Conservation (phyloP, 345 rosid genomes). For the Pugionium cornutum region DNA sequence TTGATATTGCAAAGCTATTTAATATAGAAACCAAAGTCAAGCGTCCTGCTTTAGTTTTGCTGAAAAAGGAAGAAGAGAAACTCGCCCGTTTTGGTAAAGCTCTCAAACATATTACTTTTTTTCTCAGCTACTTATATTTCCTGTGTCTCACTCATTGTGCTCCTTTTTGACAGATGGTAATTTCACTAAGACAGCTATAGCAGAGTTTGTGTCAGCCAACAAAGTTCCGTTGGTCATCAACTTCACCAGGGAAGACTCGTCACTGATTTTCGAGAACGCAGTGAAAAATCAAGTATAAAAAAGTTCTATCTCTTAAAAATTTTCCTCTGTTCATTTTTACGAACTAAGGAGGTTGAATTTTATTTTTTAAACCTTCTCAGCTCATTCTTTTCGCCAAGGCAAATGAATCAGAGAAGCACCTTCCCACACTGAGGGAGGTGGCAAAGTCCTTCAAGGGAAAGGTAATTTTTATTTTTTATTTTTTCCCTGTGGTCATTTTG, state of each 20-base stretch:
- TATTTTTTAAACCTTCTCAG: conserved; percentile 47
- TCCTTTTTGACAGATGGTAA: conserved; percentile 63
- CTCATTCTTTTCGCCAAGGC: conserved; percentile 69
- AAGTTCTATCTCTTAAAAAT: neutral
- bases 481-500: conserved; percentile 9
- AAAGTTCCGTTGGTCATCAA: conserved; percentile 82
- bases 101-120: conserved; percentile 4
- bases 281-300: conserved; percentile 80
- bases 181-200: conserved; percentile 70
- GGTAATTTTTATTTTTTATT: conserved; percentile 45
- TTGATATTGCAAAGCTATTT: conserved; percentile 49
- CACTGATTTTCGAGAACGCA: conserved; percentile 69
- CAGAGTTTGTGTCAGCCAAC: conserved; percentile 78
- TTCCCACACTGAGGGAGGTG: conserved; percentile 69
- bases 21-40: conserved; percentile 36
- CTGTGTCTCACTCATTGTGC: conserved; percentile 29
- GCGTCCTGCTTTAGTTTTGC: conserved; percentile 50
- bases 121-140: conserved; percentile 8
- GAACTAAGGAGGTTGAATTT: conserved; percentile 10
- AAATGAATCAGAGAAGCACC: conserved; percentile 69
- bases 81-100: conserved; percentile 39
- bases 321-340: neutral
- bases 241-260: conserved; percentile 82
- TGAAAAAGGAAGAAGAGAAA: conserved; percentile 39
- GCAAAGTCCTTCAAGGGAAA: conserved; percentile 89